These are phyloP conservation scores for Puccinia polysora DNA, from an alignment of 1,284 basidiomycete species.

Conservation along the genomic window DNA sequence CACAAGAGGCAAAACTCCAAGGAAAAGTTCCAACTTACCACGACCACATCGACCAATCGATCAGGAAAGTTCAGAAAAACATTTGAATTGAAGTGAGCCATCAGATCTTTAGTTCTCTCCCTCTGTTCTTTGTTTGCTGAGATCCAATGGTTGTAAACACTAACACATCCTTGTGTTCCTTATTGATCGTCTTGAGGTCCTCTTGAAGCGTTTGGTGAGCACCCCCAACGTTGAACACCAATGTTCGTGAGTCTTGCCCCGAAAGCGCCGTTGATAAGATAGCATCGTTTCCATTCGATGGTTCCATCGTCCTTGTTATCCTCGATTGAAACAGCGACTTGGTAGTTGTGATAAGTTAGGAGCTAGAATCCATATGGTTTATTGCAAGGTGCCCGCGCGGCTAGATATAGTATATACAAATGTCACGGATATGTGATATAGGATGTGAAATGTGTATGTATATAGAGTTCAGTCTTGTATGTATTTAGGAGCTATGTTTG, in stretches of 20 bases:
- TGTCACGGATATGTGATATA: too few species aligned
- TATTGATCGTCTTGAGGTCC: conserved; percentile 17
- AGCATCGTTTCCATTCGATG: not conserved
- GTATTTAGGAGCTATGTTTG: too few species aligned
- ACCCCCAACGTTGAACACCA: not conserved
- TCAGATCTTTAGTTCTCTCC: not conserved
- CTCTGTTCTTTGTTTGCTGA: not conserved
- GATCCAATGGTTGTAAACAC: not conserved
- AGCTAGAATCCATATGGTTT: too few species aligned
- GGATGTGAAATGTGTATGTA: too few species aligned
- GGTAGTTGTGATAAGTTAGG: too few species aligned
- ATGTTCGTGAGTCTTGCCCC: not conserved
- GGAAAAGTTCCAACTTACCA: not conserved
- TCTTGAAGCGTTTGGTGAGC: conserved; percentile 3
- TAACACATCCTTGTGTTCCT: conserved; percentile 30
- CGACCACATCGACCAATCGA: not conserved
- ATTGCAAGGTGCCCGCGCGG: too few species aligned
- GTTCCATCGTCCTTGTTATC: not conserved
- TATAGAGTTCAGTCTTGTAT: too few species aligned
- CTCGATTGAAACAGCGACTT: not conserved
- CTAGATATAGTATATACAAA: too few species aligned
- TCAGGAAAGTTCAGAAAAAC: not conserved
- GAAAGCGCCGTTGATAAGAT: not conserved
- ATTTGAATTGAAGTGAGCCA: not conserved
- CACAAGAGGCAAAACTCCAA: not conserved